Evolutionary conservation across 225 moss, liverwort and hornwort species (phyloP).

Genomic region (Lunularia cruciata): DNA sequence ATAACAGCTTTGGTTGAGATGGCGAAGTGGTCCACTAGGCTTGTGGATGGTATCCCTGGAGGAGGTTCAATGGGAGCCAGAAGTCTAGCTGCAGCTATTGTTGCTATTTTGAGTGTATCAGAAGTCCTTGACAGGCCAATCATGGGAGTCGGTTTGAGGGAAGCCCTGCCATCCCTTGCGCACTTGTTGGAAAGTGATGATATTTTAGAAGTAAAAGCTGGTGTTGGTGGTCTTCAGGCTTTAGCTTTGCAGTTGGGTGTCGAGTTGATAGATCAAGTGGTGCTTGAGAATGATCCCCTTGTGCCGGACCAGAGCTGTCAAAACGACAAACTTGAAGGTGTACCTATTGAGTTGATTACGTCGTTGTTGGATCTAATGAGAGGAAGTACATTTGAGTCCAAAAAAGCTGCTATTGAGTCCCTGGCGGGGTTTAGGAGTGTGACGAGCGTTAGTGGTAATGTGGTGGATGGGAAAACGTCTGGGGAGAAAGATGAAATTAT

Average conservation of each 20-base stretch:
- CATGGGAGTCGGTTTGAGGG: constrained; percentile 40
- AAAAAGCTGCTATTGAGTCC: constrained; percentile 46
- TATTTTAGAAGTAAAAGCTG: constrained; percentile 48
- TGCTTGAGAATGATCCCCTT: neutral
- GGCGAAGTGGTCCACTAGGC: constrained; percentile 66
- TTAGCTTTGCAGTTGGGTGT: constrained; percentile 27
- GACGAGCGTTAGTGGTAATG: neutral
- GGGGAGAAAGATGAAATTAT: constrained; percentile 23
- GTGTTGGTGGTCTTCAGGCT: constrained; percentile 63
- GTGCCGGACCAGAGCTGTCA: constrained; percentile 8
- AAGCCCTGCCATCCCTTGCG: constrained; percentile 46
- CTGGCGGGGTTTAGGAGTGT: constrained; percentile 37
- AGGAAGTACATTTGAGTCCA: constrained; percentile 37
- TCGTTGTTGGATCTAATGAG: constrained; percentile 47
- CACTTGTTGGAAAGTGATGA: constrained; percentile 64
- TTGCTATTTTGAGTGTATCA: constrained; percentile 60
- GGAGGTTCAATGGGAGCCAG: constrained; percentile 41
- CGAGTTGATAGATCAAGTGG: constrained; percentile 1
- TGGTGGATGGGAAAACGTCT: neutral
- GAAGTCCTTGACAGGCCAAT: constrained; percentile 53
- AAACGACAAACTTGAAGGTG: constrained; percentile 6
- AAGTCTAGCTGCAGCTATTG: constrained; percentile 61
- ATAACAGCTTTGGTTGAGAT: constrained; percentile 68
- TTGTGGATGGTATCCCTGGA: constrained; percentile 34
- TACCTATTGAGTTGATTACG: constrained; percentile 59